Conservation (phyloP, 345 rosid genomes). For the Dovyalis caffra region DNA sequence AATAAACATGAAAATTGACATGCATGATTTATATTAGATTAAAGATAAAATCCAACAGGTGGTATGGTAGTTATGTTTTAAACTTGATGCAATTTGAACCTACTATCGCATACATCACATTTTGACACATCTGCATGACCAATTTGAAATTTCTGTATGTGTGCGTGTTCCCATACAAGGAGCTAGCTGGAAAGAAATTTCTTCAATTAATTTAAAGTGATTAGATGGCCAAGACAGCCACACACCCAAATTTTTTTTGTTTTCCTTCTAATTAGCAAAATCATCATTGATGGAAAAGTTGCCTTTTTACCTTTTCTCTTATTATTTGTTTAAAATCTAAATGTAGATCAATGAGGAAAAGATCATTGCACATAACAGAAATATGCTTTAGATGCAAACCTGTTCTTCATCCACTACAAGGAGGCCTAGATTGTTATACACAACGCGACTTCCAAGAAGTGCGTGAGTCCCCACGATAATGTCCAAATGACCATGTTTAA, state of each 20-base stretch:
- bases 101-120: background rate
- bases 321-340: background rate
- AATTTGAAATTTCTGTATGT: background rate
- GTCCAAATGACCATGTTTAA: slow-evolving; percentile 66
- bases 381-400: slow-evolving; percentile 45
- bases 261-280: background rate
- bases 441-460: slow-evolving; percentile 92
- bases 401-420: slow-evolving; percentile 98
- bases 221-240: background rate
- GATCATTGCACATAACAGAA: slow-evolving; percentile 8
- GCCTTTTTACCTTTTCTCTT: background rate
- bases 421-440: slow-evolving; percentile 87
- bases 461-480: slow-evolving; percentile 95
- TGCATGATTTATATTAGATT: background rate
- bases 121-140: background rate
- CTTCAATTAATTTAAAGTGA: background rate
- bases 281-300: background rate
- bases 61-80: background rate
- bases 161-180: background rate
- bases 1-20: background rate
- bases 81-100: background rate
- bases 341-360: slow-evolving; percentile 8
- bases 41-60: background rate
- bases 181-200: background rate
- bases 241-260: background rate